Evolutionary conservation across 495 filamentous ascomycete species (phyloP), one percentile per base, ranked within the genome.

Genomic region (Trichoderma asperelloides): DNA sequence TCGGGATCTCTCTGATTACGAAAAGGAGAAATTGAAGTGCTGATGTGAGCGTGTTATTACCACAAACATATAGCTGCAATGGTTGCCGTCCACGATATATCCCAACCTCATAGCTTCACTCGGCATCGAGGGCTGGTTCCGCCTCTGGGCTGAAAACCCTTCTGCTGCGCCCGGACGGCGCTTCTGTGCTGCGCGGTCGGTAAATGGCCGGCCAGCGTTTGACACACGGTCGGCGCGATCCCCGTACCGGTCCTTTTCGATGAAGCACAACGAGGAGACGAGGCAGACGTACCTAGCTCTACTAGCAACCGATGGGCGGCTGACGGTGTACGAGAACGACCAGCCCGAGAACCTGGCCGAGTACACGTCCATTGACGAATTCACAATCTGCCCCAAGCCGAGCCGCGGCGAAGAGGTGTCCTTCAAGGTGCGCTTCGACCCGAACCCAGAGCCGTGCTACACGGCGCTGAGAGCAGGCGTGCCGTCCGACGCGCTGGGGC

Each of bases 121-220:
- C 65, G 90, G 89, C 70, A 89, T 92, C 72, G 93, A 97, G 71
- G 91, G 91, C 73, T 87, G 87, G 73, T 91, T 93, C 77, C 92
- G 91, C 74, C 79, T 96, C 37, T 97, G 93, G 93, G 87, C 89
- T 69, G 93, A 96, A 80, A 91, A 96, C 74, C 86, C 88, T 28
- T 86, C 86, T 18, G 87, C 93, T 65, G 79, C 87, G 9, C 87
- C 88, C 4, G 91, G 91, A 55, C 82, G 87, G n/a, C 88, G 92
- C 60, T 97, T 96, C 80, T 88, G 85, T 72, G 71, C 68, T 63
- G 69, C 70, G 15, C 66, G 64, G 16, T 70, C 71, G 21, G 49
- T n/a, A 66, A 65, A 63, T 39, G 62, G 49, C 39, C 68, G 62
- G 30, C 74, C 76, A 3, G 80, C 80, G 39, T 81, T 80, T 33